Percentiles rank a stretch among this genome's conserved stretches.
Conservation (phyloP, 2,329 filamentous ascomycete genomes). For the Cladosporium cucumerinum region DNA sequence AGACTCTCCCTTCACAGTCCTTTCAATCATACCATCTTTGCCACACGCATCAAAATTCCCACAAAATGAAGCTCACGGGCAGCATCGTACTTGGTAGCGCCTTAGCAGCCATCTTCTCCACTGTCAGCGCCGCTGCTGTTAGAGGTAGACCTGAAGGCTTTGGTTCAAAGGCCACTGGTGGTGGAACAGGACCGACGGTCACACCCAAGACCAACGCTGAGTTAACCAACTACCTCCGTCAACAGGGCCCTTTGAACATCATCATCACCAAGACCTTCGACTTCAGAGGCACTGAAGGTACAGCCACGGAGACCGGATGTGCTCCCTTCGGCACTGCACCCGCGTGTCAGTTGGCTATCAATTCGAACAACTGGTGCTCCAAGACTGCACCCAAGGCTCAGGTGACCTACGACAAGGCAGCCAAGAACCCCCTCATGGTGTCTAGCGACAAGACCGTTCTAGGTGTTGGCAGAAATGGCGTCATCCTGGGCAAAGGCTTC, state of each 20-base stretch:
- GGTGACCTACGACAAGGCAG: constrained; percentile 54
- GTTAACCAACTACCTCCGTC: constrained; percentile 58
- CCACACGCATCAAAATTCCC: neutral
- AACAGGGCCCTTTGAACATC: constrained; percentile 54
- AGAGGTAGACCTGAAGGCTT: constrained; percentile 27
- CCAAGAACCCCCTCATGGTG: constrained; percentile 43
- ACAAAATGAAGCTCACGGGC: neutral
- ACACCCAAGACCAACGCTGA: constrained; percentile 44
- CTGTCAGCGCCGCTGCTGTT: constrained; percentile 33
- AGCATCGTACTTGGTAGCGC: neutral
- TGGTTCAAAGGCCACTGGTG: constrained; percentile 52
- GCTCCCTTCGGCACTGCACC: constrained; percentile 53
- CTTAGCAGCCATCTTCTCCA: neutral
- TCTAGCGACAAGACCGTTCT: constrained; percentile 43
- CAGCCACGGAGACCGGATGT: constrained; percentile 52
- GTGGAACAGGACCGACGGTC: constrained; percentile 47
- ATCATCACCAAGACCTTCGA: constrained; percentile 54
- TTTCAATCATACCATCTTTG: neutral
- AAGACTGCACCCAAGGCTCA: constrained; percentile 36
- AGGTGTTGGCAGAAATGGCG: constrained; percentile 38
- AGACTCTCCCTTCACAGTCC: neutral
- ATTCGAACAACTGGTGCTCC: constrained; percentile 56
- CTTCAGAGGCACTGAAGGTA: constrained; percentile 50
- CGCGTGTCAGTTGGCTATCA: constrained; percentile 58
- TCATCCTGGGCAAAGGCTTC: constrained; percentile 45